These are phyloP conservation scores for Penicillium cataractarum DNA, from an alignment of 495 filamentous ascomycete species.

Conservation along the genomic window DNA sequence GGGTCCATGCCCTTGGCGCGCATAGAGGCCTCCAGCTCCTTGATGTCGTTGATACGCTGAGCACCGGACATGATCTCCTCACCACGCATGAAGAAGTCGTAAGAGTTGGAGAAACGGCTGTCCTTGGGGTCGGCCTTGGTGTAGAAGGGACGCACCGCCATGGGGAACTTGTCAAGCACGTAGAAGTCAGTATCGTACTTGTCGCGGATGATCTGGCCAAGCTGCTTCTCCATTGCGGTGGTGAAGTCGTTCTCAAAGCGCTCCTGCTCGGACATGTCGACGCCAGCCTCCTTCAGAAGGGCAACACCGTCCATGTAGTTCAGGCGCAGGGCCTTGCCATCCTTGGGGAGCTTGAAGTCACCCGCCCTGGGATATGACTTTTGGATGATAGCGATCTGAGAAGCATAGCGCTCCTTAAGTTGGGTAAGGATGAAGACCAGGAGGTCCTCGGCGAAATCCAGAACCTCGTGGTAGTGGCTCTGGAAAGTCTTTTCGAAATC, in stretches of 20 bases:
- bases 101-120: constrained; percentile 75
- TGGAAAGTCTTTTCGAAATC: constrained; percentile 98
- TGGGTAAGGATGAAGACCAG: constrained; percentile 87
- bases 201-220: constrained; percentile 80
- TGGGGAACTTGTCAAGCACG: constrained; percentile 89
- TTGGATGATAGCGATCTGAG: constrained; percentile 69
- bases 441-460: constrained; percentile 77
- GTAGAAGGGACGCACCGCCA: constrained; percentile 84
- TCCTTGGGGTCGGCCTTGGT: constrained; percentile 75
- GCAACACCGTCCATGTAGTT: constrained; percentile 85
- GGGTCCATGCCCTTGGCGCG: constrained; percentile 74
- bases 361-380: constrained; percentile 60
- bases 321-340: constrained; percentile 78
- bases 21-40: constrained; percentile 70
- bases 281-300: constrained; percentile 78
- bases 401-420: constrained; percentile 66
- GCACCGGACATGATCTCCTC: constrained; percentile 89
- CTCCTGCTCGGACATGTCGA: constrained; percentile 74
- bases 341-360: constrained; percentile 58
- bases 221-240: constrained; percentile 85
- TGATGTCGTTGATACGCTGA: constrained; percentile 79
- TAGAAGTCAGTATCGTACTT: constrained; percentile 93
- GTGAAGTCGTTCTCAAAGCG: constrained; percentile 68
- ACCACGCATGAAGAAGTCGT: constrained; percentile 93
- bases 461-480: constrained; percentile 84